These are phyloP conservation scores for Cutaneotrichosporon mucoides DNA, from an alignment of 1,284 basidiomycete species.

Conservation along the genomic window DNA sequence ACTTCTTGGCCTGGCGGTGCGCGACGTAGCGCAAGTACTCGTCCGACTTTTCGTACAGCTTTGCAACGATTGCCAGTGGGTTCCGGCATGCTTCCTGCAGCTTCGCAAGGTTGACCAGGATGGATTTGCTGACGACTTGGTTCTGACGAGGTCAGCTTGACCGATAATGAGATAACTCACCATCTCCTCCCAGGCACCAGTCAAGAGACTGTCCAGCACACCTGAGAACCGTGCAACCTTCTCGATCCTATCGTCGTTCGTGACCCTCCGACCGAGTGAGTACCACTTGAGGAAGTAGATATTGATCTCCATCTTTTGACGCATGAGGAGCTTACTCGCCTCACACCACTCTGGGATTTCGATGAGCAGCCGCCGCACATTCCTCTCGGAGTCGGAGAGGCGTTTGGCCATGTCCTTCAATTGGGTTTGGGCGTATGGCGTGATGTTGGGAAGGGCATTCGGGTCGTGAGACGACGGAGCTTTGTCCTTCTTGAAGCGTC, in stretches of 20 bases:
- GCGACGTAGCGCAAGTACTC: conserved; percentile 44
- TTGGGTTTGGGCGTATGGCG: conserved; percentile 23
- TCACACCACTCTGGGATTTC: conserved; percentile 41
- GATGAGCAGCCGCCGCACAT: conserved; percentile 40
- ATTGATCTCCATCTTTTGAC: conserved; percentile 30
- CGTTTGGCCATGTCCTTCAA: conserved; percentile 31
- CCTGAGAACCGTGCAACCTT: conserved; percentile 41
- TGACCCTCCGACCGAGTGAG: conserved; percentile 31
- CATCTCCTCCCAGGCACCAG: conserved; percentile 34
- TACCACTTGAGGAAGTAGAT: conserved; percentile 36
- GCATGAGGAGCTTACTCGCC: conserved; percentile 34
- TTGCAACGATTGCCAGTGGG: conserved; percentile 41
- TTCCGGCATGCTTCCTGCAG: conserved; percentile 41
- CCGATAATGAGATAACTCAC: conserved; percentile 26
- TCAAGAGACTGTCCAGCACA: conserved; percentile 35
- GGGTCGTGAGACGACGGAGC: not conserved
- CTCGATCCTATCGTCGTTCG: conserved; percentile 32
- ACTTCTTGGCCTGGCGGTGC: conserved; percentile 27
- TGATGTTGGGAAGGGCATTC: conserved; percentile 17
- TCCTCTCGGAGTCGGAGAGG: conserved; percentile 37
- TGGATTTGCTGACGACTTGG: conserved; percentile 33
- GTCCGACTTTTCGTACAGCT: conserved; percentile 34
- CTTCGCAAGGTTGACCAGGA: conserved; percentile 42
- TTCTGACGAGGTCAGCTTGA: conserved; percentile 23
- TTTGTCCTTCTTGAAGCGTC: conserved; percentile 46